Evolutionary conservation across 768 basidiomycete species (phyloP).

Genomic region (Sarcomyxa edulis): DNA sequence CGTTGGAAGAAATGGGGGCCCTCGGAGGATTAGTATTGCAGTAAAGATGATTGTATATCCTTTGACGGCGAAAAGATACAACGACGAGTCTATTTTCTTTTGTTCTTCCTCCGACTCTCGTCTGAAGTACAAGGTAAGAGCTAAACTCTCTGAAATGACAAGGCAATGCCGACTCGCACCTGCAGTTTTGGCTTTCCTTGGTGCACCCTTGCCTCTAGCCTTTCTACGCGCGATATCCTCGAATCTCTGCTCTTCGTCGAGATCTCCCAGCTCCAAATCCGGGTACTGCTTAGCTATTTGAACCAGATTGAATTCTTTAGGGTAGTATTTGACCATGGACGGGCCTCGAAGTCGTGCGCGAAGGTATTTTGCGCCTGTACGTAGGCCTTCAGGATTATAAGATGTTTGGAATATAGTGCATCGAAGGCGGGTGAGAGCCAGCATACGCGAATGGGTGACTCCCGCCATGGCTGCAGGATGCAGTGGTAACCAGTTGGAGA

Average conservation of each 20-base stretch:
- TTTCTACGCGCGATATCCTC: slow-evolving; percentile 64
- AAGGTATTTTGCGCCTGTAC: slow-evolving; percentile 92
- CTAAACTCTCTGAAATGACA: background rate
- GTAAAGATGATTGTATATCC: slow-evolving; percentile 9
- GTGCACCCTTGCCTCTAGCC: slow-evolving; percentile 78
- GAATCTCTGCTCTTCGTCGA: slow-evolving; percentile 61
- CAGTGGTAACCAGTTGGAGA: too few species aligned
- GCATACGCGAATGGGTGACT: slow-evolving; percentile 48
- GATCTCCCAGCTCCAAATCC: slow-evolving; percentile 56
- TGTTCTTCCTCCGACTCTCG: slow-evolving; percentile 46
- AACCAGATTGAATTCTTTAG: slow-evolving; percentile 50
- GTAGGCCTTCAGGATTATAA: slow-evolving; percentile 76
- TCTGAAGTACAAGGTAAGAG: slow-evolving; percentile 24
- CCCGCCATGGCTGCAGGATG: too few species aligned
- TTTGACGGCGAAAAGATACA: slow-evolving; percentile 2
- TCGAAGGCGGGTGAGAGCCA: slow-evolving; percentile 57
- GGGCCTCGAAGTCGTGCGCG: slow-evolving; percentile 78
- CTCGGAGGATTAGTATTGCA: slow-evolving; percentile 26
- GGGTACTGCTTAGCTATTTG: slow-evolving; percentile 46
- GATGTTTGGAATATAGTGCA: slow-evolving; percentile 80
- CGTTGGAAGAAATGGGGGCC: slow-evolving; percentile 55
- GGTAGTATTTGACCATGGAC: slow-evolving; percentile 83
- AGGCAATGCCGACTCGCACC: slow-evolving; percentile 42
- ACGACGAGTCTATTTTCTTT: slow-evolving; percentile 26
- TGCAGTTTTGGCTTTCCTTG: slow-evolving; percentile 70